Evolutionary conservation across 768 basidiomycete genomes (phyloP).

Genomic region (Termitomyces bulborhizus): DNA sequence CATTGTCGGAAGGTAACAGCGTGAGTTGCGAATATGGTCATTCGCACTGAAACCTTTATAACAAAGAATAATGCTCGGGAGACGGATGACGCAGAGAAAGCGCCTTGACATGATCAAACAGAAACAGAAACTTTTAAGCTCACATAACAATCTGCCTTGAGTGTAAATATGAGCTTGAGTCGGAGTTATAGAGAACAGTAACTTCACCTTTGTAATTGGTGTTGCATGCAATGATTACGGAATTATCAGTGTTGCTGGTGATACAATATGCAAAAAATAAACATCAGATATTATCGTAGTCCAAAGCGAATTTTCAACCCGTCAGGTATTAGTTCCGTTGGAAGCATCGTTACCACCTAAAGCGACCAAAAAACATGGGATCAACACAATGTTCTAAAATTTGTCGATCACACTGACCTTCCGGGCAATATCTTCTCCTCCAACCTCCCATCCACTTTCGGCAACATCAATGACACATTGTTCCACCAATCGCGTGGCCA

Average conservation of each 20-base stretch:
- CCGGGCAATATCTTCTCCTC: constrained; percentile 59
- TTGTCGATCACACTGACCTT: constrained; percentile 38
- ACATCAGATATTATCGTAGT: constrained; percentile 4
- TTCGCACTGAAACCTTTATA: constrained; percentile 30
- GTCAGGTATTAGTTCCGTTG: constrained; percentile 25
- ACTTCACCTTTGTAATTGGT: background rate
- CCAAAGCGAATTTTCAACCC: constrained; percentile 18
- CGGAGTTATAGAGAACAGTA: background rate
- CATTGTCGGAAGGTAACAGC: constrained; percentile 30
- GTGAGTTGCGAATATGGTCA: constrained; percentile 20
- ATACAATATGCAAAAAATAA: background rate
- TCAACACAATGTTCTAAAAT: constrained; percentile 1
- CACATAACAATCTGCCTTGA: background rate
- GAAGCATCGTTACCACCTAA: constrained; percentile 32
- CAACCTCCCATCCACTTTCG: constrained; percentile 80
- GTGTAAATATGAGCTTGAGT: background rate
- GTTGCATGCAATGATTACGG: background rate
- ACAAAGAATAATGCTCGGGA: constrained; percentile 4
- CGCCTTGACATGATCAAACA: background rate
- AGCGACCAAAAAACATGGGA: background rate
- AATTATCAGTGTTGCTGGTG: background rate
- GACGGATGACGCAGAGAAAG: background rate
- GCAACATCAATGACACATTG: constrained; percentile 60
- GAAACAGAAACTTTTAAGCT: background rate
- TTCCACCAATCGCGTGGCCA: constrained; percentile 52